These are phyloP conservation scores for Aphanocladium album DNA, from an alignment of 2,329 filamentous ascomycete genomes.

Conservation along the genomic window DNA sequence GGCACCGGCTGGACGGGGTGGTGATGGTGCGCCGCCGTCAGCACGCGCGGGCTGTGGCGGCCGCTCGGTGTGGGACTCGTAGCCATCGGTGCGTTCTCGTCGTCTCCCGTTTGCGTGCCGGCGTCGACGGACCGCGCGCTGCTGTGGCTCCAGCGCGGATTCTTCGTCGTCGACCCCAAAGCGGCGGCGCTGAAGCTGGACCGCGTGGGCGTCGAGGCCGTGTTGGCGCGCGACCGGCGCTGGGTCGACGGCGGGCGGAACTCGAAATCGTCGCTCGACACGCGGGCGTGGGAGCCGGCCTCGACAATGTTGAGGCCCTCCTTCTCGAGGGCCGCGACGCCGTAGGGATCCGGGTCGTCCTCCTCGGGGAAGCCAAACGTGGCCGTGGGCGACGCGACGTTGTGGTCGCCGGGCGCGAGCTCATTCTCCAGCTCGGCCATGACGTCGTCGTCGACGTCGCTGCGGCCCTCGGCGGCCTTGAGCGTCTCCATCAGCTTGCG, in stretches of 20 bases:
- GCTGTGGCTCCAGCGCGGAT: constrained; percentile 1
- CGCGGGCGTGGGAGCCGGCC: constrained; percentile 29
- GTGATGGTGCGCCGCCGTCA: not conserved
- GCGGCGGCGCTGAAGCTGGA: not conserved
- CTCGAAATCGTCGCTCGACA: constrained; percentile 31
- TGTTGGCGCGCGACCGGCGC: constrained; percentile 9
- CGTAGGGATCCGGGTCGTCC: constrained; percentile 34
- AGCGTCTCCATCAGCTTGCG: constrained; percentile 30
- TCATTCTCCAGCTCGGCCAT: constrained; percentile 31
- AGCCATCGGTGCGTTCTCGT: not conserved
- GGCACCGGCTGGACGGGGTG: too few species aligned
- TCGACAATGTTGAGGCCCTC: constrained; percentile 33
- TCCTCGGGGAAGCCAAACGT: constrained; percentile 33
- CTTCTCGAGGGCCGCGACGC: constrained; percentile 31
- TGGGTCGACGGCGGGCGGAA: constrained; percentile 31
- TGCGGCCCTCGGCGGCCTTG: constrained; percentile 29
- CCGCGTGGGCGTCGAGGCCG: not conserved
- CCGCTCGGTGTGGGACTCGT: not conserved
- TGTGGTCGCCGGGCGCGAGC: constrained; percentile 31
- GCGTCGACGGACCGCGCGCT: not conserved
- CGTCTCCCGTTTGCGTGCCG: constrained; percentile 2
- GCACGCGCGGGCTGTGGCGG: not conserved
- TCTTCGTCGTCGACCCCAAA: too few species aligned
- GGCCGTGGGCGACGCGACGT: constrained; percentile 25
- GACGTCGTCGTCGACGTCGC: constrained; percentile 27